phyloP scores from a whole-genome alignment of 148 eudicot species.

The Rhododendron simsii region DNA sequence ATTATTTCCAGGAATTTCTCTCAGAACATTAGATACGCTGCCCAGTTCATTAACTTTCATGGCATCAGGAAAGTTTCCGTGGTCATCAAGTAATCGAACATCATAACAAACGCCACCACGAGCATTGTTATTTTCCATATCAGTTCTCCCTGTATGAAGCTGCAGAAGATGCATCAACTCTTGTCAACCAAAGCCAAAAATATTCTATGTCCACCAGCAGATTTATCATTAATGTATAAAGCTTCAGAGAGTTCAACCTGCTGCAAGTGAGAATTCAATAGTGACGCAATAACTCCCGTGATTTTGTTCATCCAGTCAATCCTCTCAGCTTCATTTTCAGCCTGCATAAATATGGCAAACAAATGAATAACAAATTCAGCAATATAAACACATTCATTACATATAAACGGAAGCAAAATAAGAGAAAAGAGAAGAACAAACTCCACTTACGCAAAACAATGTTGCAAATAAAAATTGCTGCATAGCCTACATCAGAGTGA shows the following conservation, averaged over 20 bases:
- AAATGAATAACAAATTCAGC: neutral
- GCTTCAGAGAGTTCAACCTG: conserved; percentile 41
- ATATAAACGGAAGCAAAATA: neutral
- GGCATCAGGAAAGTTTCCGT: conserved; percentile 27
- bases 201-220: neutral
- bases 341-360: conserved; percentile 46
- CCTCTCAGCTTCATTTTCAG: conserved; percentile 91
- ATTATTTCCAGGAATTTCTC: conserved; percentile 78
- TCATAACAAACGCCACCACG: conserved; percentile 24
- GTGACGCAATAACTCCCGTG: conserved; percentile 80
- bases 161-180: conserved; percentile 29
- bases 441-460: neutral
- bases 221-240: conserved; percentile 8
- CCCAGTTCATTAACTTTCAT: conserved; percentile 40
- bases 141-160: conserved; percentile 34
- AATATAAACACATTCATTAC: neutral
- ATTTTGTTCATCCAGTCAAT: conserved; percentile 88
- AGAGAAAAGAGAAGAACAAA: neutral
- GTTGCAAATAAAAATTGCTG: neutral
- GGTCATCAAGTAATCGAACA: conserved; percentile 29
- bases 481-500: neutral
- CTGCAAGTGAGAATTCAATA: conserved; percentile 74
- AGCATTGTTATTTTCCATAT: conserved; percentile 17
- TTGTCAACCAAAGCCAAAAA: conserved; percentile 15
- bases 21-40: conserved; percentile 52